Evolutionary conservation across 1,284 basidiomycete genomes (phyloP).

Genomic region (Apiotrichum sp.): DNA sequence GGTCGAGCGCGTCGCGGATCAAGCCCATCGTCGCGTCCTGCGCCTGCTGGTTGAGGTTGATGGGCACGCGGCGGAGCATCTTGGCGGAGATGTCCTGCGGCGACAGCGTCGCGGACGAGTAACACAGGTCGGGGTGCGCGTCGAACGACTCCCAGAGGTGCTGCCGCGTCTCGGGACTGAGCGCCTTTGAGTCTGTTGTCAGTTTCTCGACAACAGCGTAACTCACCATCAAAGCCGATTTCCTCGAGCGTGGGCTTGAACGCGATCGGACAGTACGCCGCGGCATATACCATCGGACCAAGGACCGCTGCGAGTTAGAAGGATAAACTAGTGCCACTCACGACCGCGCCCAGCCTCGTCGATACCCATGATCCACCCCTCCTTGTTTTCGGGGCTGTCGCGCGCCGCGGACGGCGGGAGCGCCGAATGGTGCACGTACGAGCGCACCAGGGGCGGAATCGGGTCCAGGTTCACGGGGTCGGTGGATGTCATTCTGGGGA

Average conservation of each 20-base stretch:
- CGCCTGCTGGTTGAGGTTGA: conserved; percentile 88
- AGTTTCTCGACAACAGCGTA: not conserved
- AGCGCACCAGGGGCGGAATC: conserved; percentile 57
- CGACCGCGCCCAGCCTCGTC: conserved; percentile 94
- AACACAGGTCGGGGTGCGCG: conserved; percentile 27
- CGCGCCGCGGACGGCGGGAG: conserved; percentile 52
- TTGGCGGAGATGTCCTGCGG: conserved; percentile 86
- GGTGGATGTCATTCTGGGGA: not conserved
- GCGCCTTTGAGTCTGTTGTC: conserved; percentile 69
- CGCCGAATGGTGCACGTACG: conserved; percentile 79
- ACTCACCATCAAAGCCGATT: conserved; percentile 74
- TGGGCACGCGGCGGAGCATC: conserved; percentile 78
- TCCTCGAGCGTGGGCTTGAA: conserved; percentile 69
- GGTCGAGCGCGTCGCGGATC: conserved; percentile 73
- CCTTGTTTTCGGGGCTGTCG: conserved; percentile 53
- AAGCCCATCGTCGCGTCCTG: conserved; percentile 84
- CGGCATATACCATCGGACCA: conserved; percentile 85
- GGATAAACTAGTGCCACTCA: conserved; percentile 20
- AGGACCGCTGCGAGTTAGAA: conserved; percentile 9
- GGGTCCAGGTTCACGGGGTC: conserved; percentile 52
- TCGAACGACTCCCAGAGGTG: conserved; percentile 37
- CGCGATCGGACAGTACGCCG: conserved; percentile 80
- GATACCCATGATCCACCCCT: conserved; percentile 70
- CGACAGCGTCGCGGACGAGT: conserved; percentile 50
- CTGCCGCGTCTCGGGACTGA: conserved; percentile 68